Conservation (phyloP, 179 eudicot genomes). For the Patellifolia procumbens region DNA sequence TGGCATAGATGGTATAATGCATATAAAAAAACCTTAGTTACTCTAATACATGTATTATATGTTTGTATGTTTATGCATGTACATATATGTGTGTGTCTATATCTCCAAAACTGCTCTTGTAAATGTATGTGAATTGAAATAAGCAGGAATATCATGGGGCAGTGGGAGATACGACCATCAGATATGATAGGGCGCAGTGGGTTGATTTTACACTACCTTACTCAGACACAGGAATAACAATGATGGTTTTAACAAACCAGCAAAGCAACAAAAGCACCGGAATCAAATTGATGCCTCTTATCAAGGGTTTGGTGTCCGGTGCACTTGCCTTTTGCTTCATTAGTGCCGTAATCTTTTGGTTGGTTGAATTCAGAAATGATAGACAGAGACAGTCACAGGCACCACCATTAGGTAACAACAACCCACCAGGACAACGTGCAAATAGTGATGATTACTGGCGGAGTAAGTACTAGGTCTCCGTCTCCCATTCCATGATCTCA, state of each 20-base stretch:
- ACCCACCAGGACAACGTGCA: slow-evolving; percentile 5
- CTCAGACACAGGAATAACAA: slow-evolving; percentile 35
- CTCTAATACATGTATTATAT: too few relatives aligned
- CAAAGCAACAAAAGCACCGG: slow-evolving; percentile 9
- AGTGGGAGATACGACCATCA: slow-evolving; percentile 34
- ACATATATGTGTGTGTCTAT: too few relatives aligned
- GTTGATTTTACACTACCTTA: slow-evolving; percentile 37
- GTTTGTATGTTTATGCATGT: not conserved
- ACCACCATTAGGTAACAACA: not conserved
- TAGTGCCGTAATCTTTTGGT: slow-evolving; percentile 28
- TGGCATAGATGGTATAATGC: too few relatives aligned
- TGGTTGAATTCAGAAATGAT: slow-evolving; percentile 25
- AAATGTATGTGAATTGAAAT: too few relatives aligned
- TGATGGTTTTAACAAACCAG: slow-evolving; percentile 31
- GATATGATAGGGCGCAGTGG: slow-evolving; percentile 27
- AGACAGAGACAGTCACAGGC: slow-evolving; percentile 5
- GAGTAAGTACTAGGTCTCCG: slow-evolving; percentile 18
- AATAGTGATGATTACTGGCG: slow-evolving; percentile 17
- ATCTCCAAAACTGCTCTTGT: not conserved
- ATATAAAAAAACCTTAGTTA: not conserved
- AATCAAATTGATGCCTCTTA: slow-evolving; percentile 29
- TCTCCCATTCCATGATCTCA: not conserved
- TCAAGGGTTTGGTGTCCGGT: slow-evolving; percentile 30
- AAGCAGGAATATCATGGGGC: slow-evolving; percentile 38
- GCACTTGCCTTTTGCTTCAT: slow-evolving; percentile 30